Conservation (phyloP, 495 filamentous ascomycete species). For the Lasiosphaeris hirsuta region DNA sequence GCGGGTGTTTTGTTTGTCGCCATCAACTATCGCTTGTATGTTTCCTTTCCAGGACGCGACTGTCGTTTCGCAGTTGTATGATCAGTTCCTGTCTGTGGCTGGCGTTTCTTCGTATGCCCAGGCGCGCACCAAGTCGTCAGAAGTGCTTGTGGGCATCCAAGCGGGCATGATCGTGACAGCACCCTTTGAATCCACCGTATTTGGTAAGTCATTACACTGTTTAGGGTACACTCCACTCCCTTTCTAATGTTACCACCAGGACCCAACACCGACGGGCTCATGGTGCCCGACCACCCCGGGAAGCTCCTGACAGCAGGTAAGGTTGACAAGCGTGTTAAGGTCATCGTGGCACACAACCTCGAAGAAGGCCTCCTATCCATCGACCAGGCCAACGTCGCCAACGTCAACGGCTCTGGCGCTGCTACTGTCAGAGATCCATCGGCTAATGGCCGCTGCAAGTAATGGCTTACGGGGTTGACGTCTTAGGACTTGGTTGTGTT, state of each 20-base stretch:
- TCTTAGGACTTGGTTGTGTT: not conserved
- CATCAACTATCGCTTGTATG: conserved; percentile 20
- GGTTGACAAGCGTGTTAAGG: conserved; percentile 9
- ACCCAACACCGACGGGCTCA: conserved; percentile 15
- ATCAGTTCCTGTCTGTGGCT: not conserved
- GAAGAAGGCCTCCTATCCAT: conserved; percentile 17
- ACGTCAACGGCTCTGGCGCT: not conserved
- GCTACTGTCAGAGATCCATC: conserved; percentile 5
- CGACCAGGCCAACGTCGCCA: conserved; percentile 6
- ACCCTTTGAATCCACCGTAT: conserved; percentile 5
- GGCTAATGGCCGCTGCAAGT: conserved; percentile 1
- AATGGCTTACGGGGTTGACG: conserved; percentile 8
- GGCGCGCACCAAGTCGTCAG: not conserved
- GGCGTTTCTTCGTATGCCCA: not conserved
- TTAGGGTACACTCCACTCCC: not conserved
- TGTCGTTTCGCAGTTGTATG: conserved; percentile 5
- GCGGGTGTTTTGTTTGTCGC: conserved; percentile 9
- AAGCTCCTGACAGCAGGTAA: not conserved
- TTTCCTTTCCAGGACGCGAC: conserved; percentile 6
- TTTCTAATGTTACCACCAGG: not conserved
- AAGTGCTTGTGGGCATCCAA: conserved; percentile 3
- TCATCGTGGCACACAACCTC: conserved; percentile 8
- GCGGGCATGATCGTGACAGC: not conserved
- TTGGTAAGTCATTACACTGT: conserved; percentile 1
- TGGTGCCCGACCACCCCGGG: conserved; percentile 7